Conservation (phyloP, 805 yeast genomes). For the Sugiyamaella valdiviana region DNA sequence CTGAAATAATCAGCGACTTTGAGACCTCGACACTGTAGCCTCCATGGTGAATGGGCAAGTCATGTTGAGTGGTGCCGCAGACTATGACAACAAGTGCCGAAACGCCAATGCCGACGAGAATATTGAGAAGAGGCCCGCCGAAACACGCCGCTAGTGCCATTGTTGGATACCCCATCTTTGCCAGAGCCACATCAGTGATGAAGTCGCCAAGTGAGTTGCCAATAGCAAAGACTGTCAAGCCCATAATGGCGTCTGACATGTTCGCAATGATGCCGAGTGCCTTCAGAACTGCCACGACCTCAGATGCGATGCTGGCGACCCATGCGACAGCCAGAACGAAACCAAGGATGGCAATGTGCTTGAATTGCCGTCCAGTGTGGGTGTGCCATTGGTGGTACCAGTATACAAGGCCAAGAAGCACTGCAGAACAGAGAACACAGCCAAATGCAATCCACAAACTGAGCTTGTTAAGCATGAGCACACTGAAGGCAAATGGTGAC, state of each 20-base stretch:
- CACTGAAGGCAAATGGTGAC: slow-evolving; percentile 28
- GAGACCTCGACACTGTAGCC: slow-evolving; percentile 33
- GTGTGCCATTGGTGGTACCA: background rate
- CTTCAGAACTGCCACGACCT: slow-evolving; percentile 59
- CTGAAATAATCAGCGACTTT: slow-evolving; percentile 38
- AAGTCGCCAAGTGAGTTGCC: slow-evolving; percentile 93
- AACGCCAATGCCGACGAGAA: slow-evolving; percentile 73
- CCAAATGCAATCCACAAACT: background rate
- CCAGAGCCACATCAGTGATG: slow-evolving; percentile 74
- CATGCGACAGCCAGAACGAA: slow-evolving; percentile 61
- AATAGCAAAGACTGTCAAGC: slow-evolving; percentile 81
- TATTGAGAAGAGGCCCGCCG: slow-evolving; percentile 81
- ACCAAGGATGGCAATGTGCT: slow-evolving; percentile 38
- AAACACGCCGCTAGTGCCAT: slow-evolving; percentile 96
- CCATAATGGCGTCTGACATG: slow-evolving; percentile 73
- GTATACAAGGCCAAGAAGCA: background rate
- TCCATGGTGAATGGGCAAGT: slow-evolving; percentile 15
- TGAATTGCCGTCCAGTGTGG: background rate
- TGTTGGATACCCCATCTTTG: slow-evolving; percentile 71
- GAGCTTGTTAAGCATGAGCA: slow-evolving; percentile 6
- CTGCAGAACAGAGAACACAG: background rate
- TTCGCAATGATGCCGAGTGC: slow-evolving; percentile 52
- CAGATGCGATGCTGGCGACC: slow-evolving; percentile 64
- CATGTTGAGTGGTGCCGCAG: background rate
- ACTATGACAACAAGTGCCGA: slow-evolving; percentile 51